These are phyloP conservation scores for Emiliania huxleyi DNA, from an alignment of 78 protist species.

Conservation along the genomic window DNA sequence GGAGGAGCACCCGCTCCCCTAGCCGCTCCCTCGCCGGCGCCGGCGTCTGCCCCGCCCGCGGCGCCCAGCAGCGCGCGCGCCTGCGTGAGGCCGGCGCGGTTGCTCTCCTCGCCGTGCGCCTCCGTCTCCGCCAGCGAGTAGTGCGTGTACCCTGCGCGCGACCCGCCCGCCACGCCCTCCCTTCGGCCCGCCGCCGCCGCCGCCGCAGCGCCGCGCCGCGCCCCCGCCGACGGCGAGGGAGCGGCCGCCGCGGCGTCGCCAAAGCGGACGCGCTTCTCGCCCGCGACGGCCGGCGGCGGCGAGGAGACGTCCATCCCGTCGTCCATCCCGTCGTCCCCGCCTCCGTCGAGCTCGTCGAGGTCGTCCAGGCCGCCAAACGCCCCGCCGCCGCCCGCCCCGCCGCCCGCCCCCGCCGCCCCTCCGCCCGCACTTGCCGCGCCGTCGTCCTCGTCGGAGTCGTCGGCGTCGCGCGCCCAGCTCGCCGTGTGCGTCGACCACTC, in stretches of 20 bases:
- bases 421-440: not conserved
- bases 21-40: not conserved
- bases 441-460: not conserved
- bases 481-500: not conserved
- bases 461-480: not conserved
- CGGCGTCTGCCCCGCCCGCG: not conserved
- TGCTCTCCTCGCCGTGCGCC: not conserved
- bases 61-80: not conserved
- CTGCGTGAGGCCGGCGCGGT: not conserved
- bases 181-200: not conserved
- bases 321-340: not conserved
- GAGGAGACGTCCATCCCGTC: not conserved
- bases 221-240: not conserved
- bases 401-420: not conserved
- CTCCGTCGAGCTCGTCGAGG: not conserved
- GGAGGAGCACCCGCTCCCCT: not conserved
- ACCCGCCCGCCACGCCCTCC: not conserved
- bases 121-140: not conserved
- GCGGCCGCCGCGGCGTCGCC: not conserved
- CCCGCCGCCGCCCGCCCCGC: not conserved
- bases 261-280: not conserved
- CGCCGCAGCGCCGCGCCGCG: not conserved
- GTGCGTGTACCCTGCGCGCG: not conserved
- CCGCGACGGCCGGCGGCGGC: not conserved
- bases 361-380: not conserved